Evolutionary conservation across 768 basidiomycete species (phyloP).

Genomic region (Phlegmacium glaucopus): DNA sequence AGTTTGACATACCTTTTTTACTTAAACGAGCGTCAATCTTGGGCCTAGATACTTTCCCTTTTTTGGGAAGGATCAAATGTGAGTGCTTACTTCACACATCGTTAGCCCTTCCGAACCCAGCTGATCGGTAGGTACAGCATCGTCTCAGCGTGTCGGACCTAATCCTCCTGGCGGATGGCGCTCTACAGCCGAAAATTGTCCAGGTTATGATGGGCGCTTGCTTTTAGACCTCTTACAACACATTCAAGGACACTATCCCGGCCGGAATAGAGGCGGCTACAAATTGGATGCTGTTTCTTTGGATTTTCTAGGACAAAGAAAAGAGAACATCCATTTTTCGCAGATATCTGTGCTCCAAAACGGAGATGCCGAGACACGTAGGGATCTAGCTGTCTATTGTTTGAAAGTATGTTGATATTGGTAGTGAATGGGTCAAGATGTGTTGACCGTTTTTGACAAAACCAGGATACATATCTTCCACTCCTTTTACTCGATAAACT

Average conservation of each 20-base stretch:
- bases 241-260: conserved; percentile 83
- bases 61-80: conserved; percentile 73
- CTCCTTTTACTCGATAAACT: conserved; percentile 89
- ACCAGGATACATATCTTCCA: conserved; percentile 90
- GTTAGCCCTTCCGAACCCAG: not conserved
- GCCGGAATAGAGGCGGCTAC: conserved; percentile 79
- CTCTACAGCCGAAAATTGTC: conserved; percentile 64
- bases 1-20: conserved; percentile 93
- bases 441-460: not conserved
- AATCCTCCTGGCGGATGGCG: conserved; percentile 44
- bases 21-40: conserved; percentile 80
- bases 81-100: conserved; percentile 6
- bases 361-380: conserved; percentile 80
- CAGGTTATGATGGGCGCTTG: conserved; percentile 73
- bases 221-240: conserved; percentile 91
- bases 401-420: conserved; percentile 60
- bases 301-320: conserved; percentile 90
- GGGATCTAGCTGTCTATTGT: conserved; percentile 91
- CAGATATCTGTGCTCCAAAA: conserved; percentile 94
- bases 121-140: too few species aligned
- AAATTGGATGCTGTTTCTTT: conserved; percentile 91
- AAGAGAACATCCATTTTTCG: conserved; percentile 93
- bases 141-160: too few species aligned
- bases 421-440: conserved; percentile 1
- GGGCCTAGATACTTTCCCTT: conserved; percentile 59